A percentile compares a stretch with the other conserved stretches of the same genome.
Conservation (phyloP, 129 eudicot species). For the Heracleum sosnowskyi region DNA sequence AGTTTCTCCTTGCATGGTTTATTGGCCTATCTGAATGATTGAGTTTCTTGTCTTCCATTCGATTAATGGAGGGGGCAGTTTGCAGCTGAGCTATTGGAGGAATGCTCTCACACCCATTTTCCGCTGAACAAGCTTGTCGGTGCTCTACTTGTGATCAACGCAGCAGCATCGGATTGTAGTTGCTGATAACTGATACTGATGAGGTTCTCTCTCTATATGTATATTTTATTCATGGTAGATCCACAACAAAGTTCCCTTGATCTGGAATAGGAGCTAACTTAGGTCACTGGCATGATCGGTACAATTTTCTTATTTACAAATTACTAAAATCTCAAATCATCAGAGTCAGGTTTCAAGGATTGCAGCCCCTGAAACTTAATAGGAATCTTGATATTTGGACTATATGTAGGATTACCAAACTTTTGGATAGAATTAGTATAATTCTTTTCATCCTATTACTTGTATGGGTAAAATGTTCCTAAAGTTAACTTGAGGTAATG, state of each 20-base stretch:
- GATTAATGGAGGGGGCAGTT: constrained; percentile 9
- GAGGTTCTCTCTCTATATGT: neutral
- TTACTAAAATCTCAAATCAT: neutral
- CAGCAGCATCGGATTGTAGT: neutral
- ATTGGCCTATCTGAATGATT: constrained; percentile 28
- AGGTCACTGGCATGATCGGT: neutral
- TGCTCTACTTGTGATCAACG: neutral
- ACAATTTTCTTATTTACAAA: constrained; percentile 10
- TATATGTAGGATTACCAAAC: neutral
- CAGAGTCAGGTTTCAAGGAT: neutral
- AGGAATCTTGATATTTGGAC: neutral
- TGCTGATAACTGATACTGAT: neutral
- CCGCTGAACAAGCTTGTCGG: neutral
- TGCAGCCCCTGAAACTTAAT: neutral
- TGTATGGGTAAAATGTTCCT: no score
- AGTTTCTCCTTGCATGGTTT: constrained; percentile 18
- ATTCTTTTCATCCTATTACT: neutral
- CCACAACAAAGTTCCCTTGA: neutral
- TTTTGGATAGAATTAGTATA: neutral
- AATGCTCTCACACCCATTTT: constrained; percentile 1
- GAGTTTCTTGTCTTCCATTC: constrained; percentile 38
- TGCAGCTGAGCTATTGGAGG: neutral
- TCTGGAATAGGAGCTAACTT: neutral
- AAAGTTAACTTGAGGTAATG: no score
- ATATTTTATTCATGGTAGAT: neutral